A percentile compares a stretch with the other conserved stretches of the same genome.
Conservation (phyloP, 2,329 filamentous ascomycete species). For the Epichloe sibirici region DNA sequence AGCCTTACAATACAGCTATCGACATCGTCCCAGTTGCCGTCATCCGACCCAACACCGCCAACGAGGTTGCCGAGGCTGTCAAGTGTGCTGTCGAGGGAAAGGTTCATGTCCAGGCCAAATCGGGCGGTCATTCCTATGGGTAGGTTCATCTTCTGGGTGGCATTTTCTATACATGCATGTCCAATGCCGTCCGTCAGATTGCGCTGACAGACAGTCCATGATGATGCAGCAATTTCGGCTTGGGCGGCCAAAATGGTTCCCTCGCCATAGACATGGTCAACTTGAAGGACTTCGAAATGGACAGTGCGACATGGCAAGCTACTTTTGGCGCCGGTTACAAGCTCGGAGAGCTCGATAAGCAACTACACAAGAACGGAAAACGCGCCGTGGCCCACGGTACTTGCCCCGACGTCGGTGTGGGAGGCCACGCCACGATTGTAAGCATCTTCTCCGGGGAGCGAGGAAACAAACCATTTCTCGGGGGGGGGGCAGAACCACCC, state of each 20-base stretch:
- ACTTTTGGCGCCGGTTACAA: conserved; percentile 40
- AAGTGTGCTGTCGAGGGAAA: conserved; percentile 39
- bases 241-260: conserved; percentile 38
- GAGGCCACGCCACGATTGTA: conserved; percentile 46
- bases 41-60: conserved; percentile 37
- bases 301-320: conserved; percentile 38
- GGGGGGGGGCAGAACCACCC: background rate
- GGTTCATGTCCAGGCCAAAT: conserved; percentile 47
- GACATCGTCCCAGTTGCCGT: conserved; percentile 41
- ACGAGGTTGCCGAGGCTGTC: conserved; percentile 44
- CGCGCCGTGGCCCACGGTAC: conserved; percentile 49
- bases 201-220: too few relatives aligned
- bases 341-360: conserved; percentile 39
- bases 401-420: conserved; percentile 44
- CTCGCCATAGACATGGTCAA: conserved; percentile 43
- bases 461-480: background rate
- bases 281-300: conserved; percentile 40
- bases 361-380: conserved; percentile 36
- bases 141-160: conserved; percentile 16
- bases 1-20: conserved; percentile 40
- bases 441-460: conserved; percentile 10
- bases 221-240: conserved; percentile 24
- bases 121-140: conserved; percentile 54
- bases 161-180: too few relatives aligned
- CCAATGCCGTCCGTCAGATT: too few relatives aligned